phyloP scores from a whole-genome alignment of 257 asterid genomes.

The Mitragyna speciosa region DNA sequence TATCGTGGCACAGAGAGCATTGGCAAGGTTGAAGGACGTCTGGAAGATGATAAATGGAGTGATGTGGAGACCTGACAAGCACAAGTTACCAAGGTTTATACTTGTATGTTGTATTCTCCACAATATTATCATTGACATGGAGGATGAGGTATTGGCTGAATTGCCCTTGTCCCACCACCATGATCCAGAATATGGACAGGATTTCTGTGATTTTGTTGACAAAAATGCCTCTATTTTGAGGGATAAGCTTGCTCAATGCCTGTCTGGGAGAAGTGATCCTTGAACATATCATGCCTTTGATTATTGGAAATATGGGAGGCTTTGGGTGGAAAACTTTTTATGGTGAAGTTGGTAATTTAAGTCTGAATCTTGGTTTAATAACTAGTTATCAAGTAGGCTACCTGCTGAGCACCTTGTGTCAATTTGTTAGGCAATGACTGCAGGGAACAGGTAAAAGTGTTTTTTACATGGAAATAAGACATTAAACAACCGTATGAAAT shows the following conservation, averaged over 20 bases:
- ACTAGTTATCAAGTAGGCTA: neutral
- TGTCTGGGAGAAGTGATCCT: constrained; percentile 34
- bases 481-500: neutral
- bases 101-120: constrained; percentile 89
- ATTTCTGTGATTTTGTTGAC: constrained; percentile 52
- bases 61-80: constrained; percentile 92
- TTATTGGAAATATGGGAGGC: neutral
- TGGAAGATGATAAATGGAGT: constrained; percentile 82
- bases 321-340: neutral
- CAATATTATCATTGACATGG: constrained; percentile 79
- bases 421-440: constrained; percentile 9
- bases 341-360: neutral
- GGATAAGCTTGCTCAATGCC: constrained; percentile 48
- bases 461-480: constrained; percentile 10
- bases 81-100: constrained; percentile 77
- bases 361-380: neutral
- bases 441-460: neutral
- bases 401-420: neutral
- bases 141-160: constrained; percentile 47
- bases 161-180: constrained; percentile 34
- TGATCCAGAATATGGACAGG: constrained; percentile 60
- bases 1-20: constrained; percentile 52
- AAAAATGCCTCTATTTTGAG: constrained; percentile 45
- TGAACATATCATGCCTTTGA: neutral
- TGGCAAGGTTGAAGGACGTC: constrained; percentile 61